A percentile compares a stretch with the other conserved stretches of the same genome.
These are phyloP conservation scores for Leccinum pachyderme DNA, from an alignment of 1,284 basidiomycete species.

Conservation along the genomic window DNA sequence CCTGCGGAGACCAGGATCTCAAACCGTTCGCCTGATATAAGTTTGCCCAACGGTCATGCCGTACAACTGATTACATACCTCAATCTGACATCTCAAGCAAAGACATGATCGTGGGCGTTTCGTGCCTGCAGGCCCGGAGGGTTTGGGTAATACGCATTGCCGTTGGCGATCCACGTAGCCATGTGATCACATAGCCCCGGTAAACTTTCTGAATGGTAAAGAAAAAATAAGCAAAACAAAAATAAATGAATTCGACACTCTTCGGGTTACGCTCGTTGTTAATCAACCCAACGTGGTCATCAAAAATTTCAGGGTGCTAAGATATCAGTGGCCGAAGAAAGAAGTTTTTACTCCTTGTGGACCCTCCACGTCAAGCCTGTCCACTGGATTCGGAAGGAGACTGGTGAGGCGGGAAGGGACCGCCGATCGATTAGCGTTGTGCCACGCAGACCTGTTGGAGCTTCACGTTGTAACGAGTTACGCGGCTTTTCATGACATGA, in stretches of 20 bases:
- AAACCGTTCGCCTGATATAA: slow-evolving; percentile 20
- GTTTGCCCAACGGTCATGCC: slow-evolving; percentile 16
- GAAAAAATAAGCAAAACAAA: background rate
- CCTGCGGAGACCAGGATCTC: background rate
- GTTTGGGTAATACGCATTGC: background rate
- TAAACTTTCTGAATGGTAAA: background rate
- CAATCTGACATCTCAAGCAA: slow-evolving; percentile 18
- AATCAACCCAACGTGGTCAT: background rate
- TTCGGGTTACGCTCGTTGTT: background rate
- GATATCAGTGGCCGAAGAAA: background rate
- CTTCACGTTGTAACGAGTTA: background rate
- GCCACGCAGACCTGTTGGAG: background rate
- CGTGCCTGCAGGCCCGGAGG: slow-evolving; percentile 5
- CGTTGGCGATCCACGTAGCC: slow-evolving; percentile 5
- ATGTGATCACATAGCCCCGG: slow-evolving; percentile 12
- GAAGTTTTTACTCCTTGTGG: background rate
- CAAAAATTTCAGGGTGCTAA: background rate
- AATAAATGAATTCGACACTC: background rate
- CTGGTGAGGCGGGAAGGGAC: background rate
- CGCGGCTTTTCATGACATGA: background rate
- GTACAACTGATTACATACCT: slow-evolving; percentile 18
- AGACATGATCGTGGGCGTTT: slow-evolving; percentile 7
- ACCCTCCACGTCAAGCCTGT: background rate
- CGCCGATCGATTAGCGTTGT: background rate
- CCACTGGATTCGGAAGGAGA: background rate